phyloP scores from a whole-genome alignment of 148 eudicot species.

The Persicaria tinctoria region DNA sequence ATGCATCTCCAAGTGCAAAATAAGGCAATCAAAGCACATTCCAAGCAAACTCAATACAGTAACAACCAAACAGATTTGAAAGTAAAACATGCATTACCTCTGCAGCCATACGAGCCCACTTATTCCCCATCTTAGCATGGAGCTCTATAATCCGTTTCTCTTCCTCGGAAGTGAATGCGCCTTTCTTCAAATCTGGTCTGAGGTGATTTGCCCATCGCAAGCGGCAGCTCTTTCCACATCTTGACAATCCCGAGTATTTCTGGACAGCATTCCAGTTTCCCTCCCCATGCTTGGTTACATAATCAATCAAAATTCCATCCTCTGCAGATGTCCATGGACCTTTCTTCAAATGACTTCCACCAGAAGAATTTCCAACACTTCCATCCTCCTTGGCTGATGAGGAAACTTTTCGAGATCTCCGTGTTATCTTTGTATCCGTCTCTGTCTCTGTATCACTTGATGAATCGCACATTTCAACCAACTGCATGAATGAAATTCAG shows the following conservation, averaged over 20 bases:
- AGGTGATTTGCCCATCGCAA: conserved; percentile 96
- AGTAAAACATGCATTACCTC: conserved; percentile 33
- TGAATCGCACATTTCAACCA: conserved; percentile 37
- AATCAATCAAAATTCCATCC: conserved; percentile 78
- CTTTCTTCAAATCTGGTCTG: conserved; percentile 89
- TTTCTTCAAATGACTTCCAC: conserved; percentile 49
- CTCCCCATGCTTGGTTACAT: conserved; percentile 78
- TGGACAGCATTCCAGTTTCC: conserved; percentile 98
- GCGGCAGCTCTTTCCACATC: conserved; percentile 97
- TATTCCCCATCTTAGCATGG: conserved; percentile 92
- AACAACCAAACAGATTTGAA: background rate
- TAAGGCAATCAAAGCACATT: background rate
- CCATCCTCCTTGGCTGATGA: conserved; percentile 50
- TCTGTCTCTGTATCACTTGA: conserved; percentile 62
- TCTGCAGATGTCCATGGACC: conserved; percentile 97
- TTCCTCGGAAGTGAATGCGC: conserved; percentile 74
- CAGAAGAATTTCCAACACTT: conserved; percentile 37
- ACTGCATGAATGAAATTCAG: conserved; percentile 14
- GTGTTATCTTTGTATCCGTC: conserved; percentile 45
- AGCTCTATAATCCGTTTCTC: conserved; percentile 71
- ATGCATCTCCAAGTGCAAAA: conserved; percentile 1
- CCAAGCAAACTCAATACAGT: background rate
- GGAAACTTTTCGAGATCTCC: conserved; percentile 38
- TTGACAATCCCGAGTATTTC: conserved; percentile 71
- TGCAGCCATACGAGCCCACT: conserved; percentile 98